These are phyloP conservation scores for Neurospora discreta DNA, from an alignment of 495 filamentous ascomycete species.

Conservation along the genomic window DNA sequence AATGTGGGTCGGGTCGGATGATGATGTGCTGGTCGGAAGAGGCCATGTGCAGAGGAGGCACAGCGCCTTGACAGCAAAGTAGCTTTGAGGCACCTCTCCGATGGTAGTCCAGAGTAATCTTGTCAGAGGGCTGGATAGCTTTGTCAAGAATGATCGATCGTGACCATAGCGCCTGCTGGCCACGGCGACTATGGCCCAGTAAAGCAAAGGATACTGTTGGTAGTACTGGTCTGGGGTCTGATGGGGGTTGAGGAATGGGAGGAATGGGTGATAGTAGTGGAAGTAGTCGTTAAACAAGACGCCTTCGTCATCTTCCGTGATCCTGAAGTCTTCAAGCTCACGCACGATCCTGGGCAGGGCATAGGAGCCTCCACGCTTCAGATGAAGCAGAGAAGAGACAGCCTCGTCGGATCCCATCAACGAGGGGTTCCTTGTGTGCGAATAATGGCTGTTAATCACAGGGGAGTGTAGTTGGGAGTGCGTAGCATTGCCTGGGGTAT, in stretches of 20 bases:
- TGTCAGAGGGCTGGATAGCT: conserved; percentile 60
- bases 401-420: conserved; percentile 80
- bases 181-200: conserved; percentile 79
- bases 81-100: conserved; percentile 71
- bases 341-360: conserved; percentile 38
- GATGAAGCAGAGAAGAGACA: conserved; percentile 68
- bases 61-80: conserved; percentile 84
- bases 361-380: conserved; percentile 49
- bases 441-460: conserved; percentile 44
- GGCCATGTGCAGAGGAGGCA: conserved; percentile 88
- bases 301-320: conserved; percentile 58
- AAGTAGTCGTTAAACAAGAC: conserved; percentile 78
- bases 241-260: conserved; percentile 67
- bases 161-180: conserved; percentile 62
- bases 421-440: conserved; percentile 40
- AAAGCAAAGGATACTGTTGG: conserved; percentile 61
- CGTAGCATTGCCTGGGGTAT: conserved; percentile 10
- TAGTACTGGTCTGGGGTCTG: conserved; percentile 65
- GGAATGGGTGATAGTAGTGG: conserved; percentile 70
- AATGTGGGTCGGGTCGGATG: conserved; percentile 82
- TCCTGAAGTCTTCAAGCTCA: conserved; percentile 61
- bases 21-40: conserved; percentile 75
- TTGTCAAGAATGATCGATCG: conserved; percentile 55
- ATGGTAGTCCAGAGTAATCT: conserved; percentile 73
- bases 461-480: conserved; percentile 45